Percentiles rank a stretch among this genome's conserved stretches.
Conservation (phyloP, 192 early-diverging fungal genomes). For the Linnemannia exigua region DNA sequence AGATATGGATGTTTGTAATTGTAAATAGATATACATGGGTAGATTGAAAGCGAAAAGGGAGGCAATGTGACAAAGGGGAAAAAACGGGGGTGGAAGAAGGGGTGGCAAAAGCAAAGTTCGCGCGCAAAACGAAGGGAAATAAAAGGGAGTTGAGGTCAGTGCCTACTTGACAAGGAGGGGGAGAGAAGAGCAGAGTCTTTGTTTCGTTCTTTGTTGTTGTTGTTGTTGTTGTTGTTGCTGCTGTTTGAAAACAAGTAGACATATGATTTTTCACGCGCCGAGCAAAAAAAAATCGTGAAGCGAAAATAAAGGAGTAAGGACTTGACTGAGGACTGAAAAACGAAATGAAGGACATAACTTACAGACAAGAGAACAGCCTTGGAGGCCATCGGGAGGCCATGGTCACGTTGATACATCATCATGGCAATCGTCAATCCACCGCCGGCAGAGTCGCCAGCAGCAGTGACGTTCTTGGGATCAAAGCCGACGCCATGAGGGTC, state of each 20-base stretch:
- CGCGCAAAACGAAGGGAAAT: background rate
- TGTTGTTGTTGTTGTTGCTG: background rate
- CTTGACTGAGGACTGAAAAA: background rate
- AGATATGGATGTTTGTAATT: background rate
- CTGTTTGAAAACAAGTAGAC: background rate
- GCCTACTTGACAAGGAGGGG: background rate
- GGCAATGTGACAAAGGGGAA: background rate
- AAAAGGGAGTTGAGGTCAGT: background rate
- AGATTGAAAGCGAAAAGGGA: background rate
- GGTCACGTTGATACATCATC: constrained; percentile 73
- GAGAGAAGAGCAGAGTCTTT: background rate
- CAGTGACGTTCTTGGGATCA: constrained; percentile 68
- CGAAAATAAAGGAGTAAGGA: background rate
- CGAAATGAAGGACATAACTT: constrained; percentile 26
- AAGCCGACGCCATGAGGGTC: constrained; percentile 62
- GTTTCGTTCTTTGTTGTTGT: background rate
- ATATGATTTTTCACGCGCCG: constrained; percentile 5
- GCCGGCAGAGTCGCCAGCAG: constrained; percentile 80
- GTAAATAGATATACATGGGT: background rate
- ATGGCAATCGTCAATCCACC: constrained; percentile 75
- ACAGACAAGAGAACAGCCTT: constrained; percentile 74
- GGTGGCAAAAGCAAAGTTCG: background rate
- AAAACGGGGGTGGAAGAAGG: background rate
- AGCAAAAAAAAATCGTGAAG: background rate
- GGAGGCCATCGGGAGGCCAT: constrained; percentile 59